Evolutionary conservation across 2,329 filamentous ascomycete species (phyloP).

Genomic region (Cordyceps pruinosa): DNA sequence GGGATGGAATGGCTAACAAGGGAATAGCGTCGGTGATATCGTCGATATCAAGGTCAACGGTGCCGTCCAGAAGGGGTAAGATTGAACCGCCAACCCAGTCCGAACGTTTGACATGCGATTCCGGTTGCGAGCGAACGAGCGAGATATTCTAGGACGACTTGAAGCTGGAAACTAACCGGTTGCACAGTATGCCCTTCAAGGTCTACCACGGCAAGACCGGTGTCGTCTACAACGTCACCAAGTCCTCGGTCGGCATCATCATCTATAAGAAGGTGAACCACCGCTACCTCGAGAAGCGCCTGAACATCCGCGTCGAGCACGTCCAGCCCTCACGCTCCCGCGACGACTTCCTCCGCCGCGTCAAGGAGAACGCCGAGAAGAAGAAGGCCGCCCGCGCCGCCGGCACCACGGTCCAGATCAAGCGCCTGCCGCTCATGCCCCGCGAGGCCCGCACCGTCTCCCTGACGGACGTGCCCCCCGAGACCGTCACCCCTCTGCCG

Average conservation of each 20-base stretch:
- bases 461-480: conserved; percentile 74
- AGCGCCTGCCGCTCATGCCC: conserved; percentile 79
- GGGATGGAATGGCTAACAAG: conserved; percentile 9
- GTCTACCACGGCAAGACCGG: conserved; percentile 99
- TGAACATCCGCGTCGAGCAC: conserved; percentile 99
- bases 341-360: conserved; percentile 92
- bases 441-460: conserved; percentile 74
- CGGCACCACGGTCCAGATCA: conserved; percentile 82
- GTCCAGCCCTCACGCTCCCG: conserved; percentile 88
- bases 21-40: conserved; percentile 81
- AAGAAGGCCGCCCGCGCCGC: conserved; percentile 90
- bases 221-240: conserved; percentile 98
- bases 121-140: not conserved
- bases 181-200: conserved; percentile 88
- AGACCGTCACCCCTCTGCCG: conserved; percentile 84
- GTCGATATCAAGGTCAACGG: conserved; percentile 98
- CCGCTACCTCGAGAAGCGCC: conserved; percentile 99
- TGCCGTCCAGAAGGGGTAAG: conserved; percentile 96
- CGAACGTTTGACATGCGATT: not conserved
- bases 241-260: conserved; percentile 95
- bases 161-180: conserved; percentile 27
- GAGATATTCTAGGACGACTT: not conserved
- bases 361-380: conserved; percentile 91
- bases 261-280: conserved; percentile 99
- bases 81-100: conserved; percentile 10